Base-by-base conservation (phyloP, 2,329 filamentous ascomycete species). In the Pseudogymnoascus verrucosus region DNA sequence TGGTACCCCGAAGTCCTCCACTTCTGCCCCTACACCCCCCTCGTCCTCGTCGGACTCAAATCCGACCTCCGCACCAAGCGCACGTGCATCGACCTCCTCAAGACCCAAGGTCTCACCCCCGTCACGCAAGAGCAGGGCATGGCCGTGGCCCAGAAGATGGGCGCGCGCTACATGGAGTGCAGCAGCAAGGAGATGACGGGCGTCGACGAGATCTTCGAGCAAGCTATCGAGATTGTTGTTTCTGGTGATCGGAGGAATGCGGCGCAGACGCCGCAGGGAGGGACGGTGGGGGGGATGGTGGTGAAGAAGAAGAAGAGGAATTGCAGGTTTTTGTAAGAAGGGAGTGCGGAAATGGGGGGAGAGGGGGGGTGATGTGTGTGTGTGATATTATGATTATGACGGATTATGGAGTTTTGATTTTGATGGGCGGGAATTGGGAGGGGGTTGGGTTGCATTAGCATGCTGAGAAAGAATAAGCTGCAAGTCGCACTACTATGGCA, bases 1-100 rank as follows among this genome's bases (percentile, higher is more conserved):
- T 99, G 95, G 95, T 99, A 97, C 74, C 95, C 95, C 65, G 95
- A 99, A 81, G 95, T 99, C 71, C 86, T 98, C 63, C 95, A 99
- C 78, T 99, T 99, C 82, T 98, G 95, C 78, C 95, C 95, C 14
- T 96, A 95, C 72, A 98, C 93, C 1, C 95, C 95, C 23, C 88
- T 99, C 68, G 89, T 99, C 74, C 90, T 99, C 63, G 90, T 97
- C 69, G 95, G 93, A 65, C 87, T 99, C 73, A 99, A 99, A 78
- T 97, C 93, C 23, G 95, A 99, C 77, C 87, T 99, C 65, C 92
- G 95, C 71, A 86, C 89, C 79, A 98, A 98, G 82, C 89, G 91
- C 77, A 93, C 92, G 62, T 98, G 95, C 78, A 96, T 98, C 77
- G 95, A 99, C 75, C 92, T 99, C 75, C 91, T 99, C 78, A 97